Evolutionary conservation across 225 moss, liverwort and hornwort genomes (phyloP).

Genomic region (Thuidium tamariscinum): DNA sequence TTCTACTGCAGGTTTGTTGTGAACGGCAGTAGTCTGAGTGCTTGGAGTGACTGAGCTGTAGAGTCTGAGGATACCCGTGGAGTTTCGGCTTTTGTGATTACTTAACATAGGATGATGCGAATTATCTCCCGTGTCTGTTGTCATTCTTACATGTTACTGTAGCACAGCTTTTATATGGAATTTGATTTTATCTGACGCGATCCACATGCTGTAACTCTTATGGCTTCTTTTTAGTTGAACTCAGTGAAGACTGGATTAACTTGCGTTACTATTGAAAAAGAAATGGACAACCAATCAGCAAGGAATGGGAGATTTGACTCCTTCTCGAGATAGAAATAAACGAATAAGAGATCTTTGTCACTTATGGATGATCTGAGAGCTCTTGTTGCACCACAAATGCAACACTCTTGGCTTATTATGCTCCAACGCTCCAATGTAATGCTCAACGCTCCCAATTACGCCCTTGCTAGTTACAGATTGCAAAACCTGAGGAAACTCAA

Average conservation of each 20-base stretch:
- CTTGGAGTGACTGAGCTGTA: not conserved
- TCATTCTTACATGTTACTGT: not conserved
- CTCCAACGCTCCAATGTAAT: too few relatives aligned
- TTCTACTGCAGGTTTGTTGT: not conserved
- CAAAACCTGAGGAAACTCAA: too few relatives aligned
- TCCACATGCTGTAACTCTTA: not conserved
- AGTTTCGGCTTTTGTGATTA: not conserved
- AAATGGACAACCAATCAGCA: not conserved
- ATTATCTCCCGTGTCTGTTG: not conserved
- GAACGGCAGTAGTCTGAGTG: not conserved
- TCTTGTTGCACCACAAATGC: too few relatives aligned
- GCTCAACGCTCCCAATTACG: too few relatives aligned
- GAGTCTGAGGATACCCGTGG: not conserved
- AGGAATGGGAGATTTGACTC: too few relatives aligned
- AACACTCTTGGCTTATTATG: too few relatives aligned
- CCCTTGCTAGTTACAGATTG: too few relatives aligned
- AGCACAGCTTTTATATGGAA: not conserved
- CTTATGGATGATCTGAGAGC: too few relatives aligned
- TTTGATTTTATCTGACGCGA: not conserved
- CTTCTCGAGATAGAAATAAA: too few relatives aligned
- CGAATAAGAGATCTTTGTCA: too few relatives aligned
- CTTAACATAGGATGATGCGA: not conserved
- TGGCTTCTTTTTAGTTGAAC: not conserved
- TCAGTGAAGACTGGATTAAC: too few relatives aligned
- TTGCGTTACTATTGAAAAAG: too few relatives aligned